These are phyloP conservation scores for Serendipita sp. DNA, from an alignment of 768 basidiomycete genomes.

Conservation along the genomic window DNA sequence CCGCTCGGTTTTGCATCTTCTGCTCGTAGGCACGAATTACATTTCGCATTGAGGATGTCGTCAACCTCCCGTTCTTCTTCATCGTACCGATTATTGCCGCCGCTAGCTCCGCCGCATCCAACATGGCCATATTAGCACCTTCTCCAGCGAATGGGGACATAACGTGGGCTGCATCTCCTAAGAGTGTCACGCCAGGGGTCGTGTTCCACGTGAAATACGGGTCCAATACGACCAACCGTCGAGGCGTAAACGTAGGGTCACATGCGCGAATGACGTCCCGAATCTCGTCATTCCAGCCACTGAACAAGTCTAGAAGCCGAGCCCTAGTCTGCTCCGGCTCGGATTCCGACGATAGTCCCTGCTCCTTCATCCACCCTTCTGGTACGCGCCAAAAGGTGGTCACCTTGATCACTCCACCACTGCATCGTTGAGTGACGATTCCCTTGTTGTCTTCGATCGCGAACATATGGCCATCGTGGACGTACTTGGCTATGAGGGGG, in stretches of 20 bases:
- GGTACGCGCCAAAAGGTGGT: conserved; percentile 14
- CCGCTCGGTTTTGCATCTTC: neutral
- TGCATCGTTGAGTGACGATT: conserved; percentile 23
- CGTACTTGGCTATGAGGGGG: conserved; percentile 17
- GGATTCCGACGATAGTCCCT: conserved; percentile 9
- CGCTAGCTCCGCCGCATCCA: conserved; percentile 16
- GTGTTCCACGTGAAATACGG: conserved; percentile 11
- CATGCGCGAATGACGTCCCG: conserved; percentile 12
- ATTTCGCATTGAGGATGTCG: neutral
- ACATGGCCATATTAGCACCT: conserved; percentile 25
- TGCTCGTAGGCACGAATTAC: neutral
- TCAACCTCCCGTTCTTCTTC: neutral
- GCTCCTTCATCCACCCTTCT: conserved; percentile 12
- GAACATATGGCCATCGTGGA: conserved; percentile 21
- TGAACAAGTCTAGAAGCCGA: conserved; percentile 9
- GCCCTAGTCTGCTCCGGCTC: conserved; percentile 1
- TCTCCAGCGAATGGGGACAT: conserved; percentile 26
- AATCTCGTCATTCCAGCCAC: conserved; percentile 11
- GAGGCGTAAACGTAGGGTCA: conserved; percentile 12
- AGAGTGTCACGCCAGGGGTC: conserved; percentile 13
- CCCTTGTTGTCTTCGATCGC: conserved; percentile 16
- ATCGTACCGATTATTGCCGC: neutral
- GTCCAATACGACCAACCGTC: conserved; percentile 9
- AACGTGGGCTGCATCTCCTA: conserved; percentile 27
- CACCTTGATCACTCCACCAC: conserved; percentile 17